Evolutionary conservation across 73 alveolate species (phyloP).

Genomic region (Paramecium sonneborni): DNA sequence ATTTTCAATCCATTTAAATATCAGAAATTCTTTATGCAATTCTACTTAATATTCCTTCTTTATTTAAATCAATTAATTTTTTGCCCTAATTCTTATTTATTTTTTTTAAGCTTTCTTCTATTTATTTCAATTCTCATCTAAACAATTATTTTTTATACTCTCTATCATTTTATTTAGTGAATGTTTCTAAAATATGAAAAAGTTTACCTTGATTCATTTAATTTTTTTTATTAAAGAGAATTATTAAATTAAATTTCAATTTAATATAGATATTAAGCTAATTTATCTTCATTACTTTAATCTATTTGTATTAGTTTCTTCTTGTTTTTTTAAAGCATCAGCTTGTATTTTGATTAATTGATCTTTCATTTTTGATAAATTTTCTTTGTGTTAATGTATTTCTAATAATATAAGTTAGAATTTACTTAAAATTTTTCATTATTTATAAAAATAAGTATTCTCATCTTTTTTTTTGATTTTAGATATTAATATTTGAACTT

Average conservation of each 20-base stretch:
- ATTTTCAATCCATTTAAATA: neutral
- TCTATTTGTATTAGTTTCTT: neutral
- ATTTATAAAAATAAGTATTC: neutral
- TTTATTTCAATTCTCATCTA: slow-evolving; percentile 25
- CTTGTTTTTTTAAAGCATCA: neutral
- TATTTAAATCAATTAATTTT: neutral
- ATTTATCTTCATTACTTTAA: slow-evolving; percentile 3
- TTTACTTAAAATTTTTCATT: neutral
- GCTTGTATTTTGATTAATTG: slow-evolving; percentile 13
- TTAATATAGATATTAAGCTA: neutral
- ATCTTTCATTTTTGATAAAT: slow-evolving; percentile 44
- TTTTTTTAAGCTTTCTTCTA: slow-evolving; percentile 30
- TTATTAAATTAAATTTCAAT: slow-evolving; percentile 14
- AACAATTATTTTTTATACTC: neutral
- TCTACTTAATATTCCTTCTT: neutral
- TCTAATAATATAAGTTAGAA: neutral
- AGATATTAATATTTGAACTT: slow-evolving; percentile 4
- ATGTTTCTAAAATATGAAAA: neutral
- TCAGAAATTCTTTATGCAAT: neutral
- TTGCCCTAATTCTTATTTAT: neutral
- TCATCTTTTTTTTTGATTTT: slow-evolving; percentile 2
- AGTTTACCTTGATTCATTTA: neutral
- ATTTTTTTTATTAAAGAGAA: neutral
- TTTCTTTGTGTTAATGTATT: neutral
- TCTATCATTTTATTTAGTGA: slow-evolving; percentile 4